Evolutionary conservation across 306 rosid genomes (phyloP).

Genomic region (Comarum palustre): DNA sequence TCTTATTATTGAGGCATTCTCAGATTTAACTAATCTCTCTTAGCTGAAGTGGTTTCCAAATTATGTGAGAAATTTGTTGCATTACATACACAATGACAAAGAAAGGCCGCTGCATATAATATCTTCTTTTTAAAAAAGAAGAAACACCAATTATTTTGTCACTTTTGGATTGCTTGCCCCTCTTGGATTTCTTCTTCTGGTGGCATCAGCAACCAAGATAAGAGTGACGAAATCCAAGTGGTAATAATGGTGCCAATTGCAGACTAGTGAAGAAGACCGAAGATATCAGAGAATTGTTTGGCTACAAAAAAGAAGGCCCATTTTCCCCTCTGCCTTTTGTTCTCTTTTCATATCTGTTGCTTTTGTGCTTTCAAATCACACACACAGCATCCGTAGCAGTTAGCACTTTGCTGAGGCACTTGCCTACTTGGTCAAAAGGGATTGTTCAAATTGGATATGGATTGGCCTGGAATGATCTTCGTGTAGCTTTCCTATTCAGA

Average conservation of each 20-base stretch:
- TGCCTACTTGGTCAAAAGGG: slow-evolving; percentile 54
- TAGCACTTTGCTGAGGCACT: slow-evolving; percentile 9
- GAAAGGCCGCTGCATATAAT: slow-evolving; percentile 12
- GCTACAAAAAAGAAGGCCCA: slow-evolving; percentile 25
- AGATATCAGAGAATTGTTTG: background rate
- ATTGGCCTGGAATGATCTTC: slow-evolving; percentile 30
- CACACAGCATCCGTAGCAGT: slow-evolving; percentile 10
- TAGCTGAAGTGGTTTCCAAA: background rate
- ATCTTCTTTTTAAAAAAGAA: background rate
- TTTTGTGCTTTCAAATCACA: slow-evolving; percentile 26
- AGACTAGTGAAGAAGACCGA: slow-evolving; percentile 19
- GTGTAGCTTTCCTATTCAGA: slow-evolving; percentile 33
- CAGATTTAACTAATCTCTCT: background rate
- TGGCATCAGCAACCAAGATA: slow-evolving; percentile 21
- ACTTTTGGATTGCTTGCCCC: slow-evolving; percentile 23
- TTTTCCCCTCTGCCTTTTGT: slow-evolving; percentile 16
- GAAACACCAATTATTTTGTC: slow-evolving; percentile 1
- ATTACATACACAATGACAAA: background rate
- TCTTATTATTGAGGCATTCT: background rate
- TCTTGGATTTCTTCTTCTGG: background rate
- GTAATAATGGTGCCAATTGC: slow-evolving; percentile 32
- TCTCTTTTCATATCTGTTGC: slow-evolving; percentile 10
- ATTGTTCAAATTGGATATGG: slow-evolving; percentile 35
- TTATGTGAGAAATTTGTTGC: background rate
- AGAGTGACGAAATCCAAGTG: slow-evolving; percentile 31